Percentiles rank a stretch among this genome's conserved stretches.
phyloP scores from a whole-genome alignment of 495 filamentous ascomycete species.

The Penicillium maclennaniae region DNA sequence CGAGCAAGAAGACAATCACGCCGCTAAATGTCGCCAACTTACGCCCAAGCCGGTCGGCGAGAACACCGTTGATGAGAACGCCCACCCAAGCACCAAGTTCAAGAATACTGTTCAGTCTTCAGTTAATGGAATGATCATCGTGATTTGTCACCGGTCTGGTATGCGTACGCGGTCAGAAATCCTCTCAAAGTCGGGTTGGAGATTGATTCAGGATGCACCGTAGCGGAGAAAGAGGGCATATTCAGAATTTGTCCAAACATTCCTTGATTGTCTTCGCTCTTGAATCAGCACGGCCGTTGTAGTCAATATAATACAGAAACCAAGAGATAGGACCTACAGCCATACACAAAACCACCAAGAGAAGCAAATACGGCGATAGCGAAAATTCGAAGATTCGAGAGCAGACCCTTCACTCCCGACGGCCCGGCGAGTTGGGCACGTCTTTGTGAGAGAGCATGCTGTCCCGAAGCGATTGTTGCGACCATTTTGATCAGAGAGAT shows the following conservation, averaged over 20 bases:
- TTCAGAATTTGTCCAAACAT: conserved; percentile 7
- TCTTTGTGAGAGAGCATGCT: conserved; percentile 1
- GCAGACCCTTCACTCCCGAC: conserved; percentile 11
- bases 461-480: background rate
- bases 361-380: conserved; percentile 16
- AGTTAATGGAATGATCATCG: background rate
- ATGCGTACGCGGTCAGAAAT: background rate
- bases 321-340: background rate
- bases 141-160: too few species aligned
- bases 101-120: conserved; percentile 2
- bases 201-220: background rate
- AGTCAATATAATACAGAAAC: background rate
- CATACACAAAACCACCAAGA: conserved; percentile 17
- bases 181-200: background rate
- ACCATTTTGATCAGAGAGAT: background rate
- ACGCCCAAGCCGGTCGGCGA: conserved; percentile 7
- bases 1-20: conserved; percentile 1
- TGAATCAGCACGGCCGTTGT: background rate
- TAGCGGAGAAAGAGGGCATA: conserved; percentile 2
- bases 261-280: conserved; percentile 7
- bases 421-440: conserved; percentile 11
- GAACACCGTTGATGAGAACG: conserved; percentile 2
- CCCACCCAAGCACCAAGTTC: conserved; percentile 10
- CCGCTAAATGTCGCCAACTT: conserved; percentile 1
- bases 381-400: conserved; percentile 8